Evolutionary conservation across 305 asterid genomes (phyloP).

Genomic region (Fraxinus greggii): DNA sequence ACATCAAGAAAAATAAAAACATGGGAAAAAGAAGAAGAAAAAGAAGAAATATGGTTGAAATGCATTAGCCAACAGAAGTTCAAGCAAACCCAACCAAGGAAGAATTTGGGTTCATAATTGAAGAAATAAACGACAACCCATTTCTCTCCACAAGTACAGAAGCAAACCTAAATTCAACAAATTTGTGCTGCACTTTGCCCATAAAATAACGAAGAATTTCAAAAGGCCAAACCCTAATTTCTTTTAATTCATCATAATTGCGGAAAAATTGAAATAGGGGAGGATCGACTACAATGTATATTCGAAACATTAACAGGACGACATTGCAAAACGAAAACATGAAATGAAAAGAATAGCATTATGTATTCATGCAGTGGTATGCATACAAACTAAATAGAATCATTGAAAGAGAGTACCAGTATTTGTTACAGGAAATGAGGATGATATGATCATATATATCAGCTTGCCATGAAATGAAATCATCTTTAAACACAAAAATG

Average conservation of each 20-base stretch:
- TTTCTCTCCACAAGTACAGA: background rate
- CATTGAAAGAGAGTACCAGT: background rate
- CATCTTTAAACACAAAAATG: conserved; percentile 9
- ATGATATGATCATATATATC: conserved; percentile 1
- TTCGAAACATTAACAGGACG: background rate
- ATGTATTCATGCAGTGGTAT: background rate
- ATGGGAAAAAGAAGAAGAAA: background rate
- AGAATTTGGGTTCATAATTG: background rate
- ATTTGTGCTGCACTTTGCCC: background rate
- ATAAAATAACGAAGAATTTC: background rate
- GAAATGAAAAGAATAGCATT: background rate
- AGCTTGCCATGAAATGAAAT: conserved; percentile 15
- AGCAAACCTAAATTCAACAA: background rate
- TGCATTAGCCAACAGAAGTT: background rate
- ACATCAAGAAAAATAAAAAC: background rate
- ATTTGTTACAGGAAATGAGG: conserved; percentile 8
- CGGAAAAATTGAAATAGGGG: background rate
- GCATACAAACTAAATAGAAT: background rate
- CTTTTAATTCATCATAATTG: background rate
- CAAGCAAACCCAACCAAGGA: background rate
- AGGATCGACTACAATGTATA: background rate
- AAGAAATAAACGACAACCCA: background rate
- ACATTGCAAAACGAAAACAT: background rate
- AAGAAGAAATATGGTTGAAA: background rate
- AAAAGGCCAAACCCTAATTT: conserved; percentile 9